Base-by-base conservation (phyloP, 495 filamentous ascomycete genomes). In the Jackrogersella minutella region DNA sequence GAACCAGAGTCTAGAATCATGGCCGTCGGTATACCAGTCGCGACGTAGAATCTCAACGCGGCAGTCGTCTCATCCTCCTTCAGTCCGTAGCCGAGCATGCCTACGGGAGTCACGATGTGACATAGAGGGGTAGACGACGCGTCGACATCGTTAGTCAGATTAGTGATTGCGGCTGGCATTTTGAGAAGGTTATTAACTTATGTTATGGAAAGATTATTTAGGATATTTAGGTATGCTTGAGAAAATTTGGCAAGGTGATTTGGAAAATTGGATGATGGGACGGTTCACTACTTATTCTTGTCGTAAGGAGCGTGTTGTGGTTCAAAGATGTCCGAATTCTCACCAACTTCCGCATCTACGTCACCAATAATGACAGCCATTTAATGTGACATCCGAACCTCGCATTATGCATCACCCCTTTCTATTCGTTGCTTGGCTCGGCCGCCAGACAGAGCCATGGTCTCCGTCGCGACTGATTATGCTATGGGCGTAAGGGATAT, bases 1-100 rank as follows among this genome's bases (percentile, higher is more conserved):
- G 80, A 83, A 1, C 82, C 82, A 37, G 75, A 76, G 62, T 85
- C 82, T 7, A 82, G 59, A 14, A 85, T 82, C 33, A 85, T 75
- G 11, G 81, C 82, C 2, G 73, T 76, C 1, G 77, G 76, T 3
- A 69, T 39, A 2, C 64, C 62, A n/a, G 67, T 74, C 14, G 68
- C 62, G 17, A 77, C 60, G n/a, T 78, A 59, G 39, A 28, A 30
- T 13, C 60, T 31, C 6, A 74, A 40, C 0, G 72, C 73, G 0
- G 37, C 49, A 14, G 70, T 68, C 8, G 68, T 72, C 43, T 73
- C 73, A 24, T 68, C 64, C 39, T 77, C 74, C n/a, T 72, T 62
- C 43, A 78, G 79, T 3, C 81, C 79, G 68, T 84, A 83, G 13
- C 81, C 81, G 19, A 85, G 73, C 78, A 81, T 82, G 19, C 76